phyloP scores from a whole-genome alignment of 2,329 filamentous ascomycete genomes.

The Thelonectria blattea region DNA sequence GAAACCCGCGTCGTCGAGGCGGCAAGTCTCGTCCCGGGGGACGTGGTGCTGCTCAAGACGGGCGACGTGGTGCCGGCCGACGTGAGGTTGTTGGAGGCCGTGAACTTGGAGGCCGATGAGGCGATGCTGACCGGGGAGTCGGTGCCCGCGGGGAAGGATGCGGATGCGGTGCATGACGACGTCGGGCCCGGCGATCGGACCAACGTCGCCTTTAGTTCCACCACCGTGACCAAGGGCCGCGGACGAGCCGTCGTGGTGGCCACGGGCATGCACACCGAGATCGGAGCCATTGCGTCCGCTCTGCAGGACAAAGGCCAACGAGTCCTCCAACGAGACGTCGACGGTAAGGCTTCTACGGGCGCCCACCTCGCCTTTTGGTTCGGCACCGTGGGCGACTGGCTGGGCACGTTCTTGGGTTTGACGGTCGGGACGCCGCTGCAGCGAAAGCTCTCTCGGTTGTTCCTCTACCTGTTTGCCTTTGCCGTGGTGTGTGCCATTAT shows the following conservation, averaged over 20 bases:
- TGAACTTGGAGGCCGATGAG: slow-evolving; percentile 74
- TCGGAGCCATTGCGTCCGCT: slow-evolving; percentile 63
- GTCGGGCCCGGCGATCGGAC: slow-evolving; percentile 61
- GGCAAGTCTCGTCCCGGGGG: slow-evolving; percentile 60
- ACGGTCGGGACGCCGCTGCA: slow-evolving; percentile 74
- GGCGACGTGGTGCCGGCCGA: slow-evolving; percentile 69
- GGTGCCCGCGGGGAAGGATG: slow-evolving; percentile 62
- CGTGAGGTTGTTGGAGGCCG: slow-evolving; percentile 60
- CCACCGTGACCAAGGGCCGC: slow-evolving; percentile 66
- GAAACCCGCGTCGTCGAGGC: slow-evolving; percentile 46
- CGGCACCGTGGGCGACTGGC: slow-evolving; percentile 54
- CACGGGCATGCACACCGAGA: slow-evolving; percentile 66
- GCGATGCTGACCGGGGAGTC: slow-evolving; percentile 70
- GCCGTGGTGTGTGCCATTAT: slow-evolving; percentile 73
- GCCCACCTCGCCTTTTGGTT: slow-evolving; percentile 6
- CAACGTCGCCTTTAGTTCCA: slow-evolving; percentile 68
- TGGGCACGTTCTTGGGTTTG: slow-evolving; percentile 70
- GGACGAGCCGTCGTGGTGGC: slow-evolving; percentile 66
- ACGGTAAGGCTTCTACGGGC: not conserved
- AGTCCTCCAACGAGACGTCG: slow-evolving; percentile 44
- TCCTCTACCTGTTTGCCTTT: slow-evolving; percentile 69
- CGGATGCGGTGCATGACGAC: slow-evolving; percentile 50
- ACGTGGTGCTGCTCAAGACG: slow-evolving; percentile 59
- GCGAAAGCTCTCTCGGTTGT: slow-evolving; percentile 71
- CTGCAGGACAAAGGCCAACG: slow-evolving; percentile 53